Conservation (phyloP, 2,329 filamentous ascomycete genomes). For the Epichloe sp. region DNA sequence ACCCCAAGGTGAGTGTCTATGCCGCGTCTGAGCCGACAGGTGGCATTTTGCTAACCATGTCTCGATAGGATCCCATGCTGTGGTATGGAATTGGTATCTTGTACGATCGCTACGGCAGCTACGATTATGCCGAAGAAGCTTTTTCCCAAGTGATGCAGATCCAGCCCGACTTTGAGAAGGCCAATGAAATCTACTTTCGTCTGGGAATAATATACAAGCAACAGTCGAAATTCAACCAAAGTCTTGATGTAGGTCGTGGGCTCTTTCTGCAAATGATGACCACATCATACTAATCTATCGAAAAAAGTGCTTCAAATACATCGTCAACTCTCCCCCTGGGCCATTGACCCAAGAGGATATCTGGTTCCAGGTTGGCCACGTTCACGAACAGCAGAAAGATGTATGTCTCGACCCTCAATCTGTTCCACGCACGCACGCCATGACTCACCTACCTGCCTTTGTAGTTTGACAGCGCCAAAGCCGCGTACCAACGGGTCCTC, state of each 20-base stretch:
- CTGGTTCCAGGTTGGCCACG: constrained; percentile 98
- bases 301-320: constrained; percentile 91
- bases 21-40: neutral
- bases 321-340: constrained; percentile 86
- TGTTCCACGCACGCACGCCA: constrained; percentile 9
- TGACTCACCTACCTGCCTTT: constrained; percentile 23
- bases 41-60: neutral
- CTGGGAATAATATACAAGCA: constrained; percentile 99
- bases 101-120: constrained; percentile 89
- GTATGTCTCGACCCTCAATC: constrained; percentile 44
- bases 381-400: constrained; percentile 97
- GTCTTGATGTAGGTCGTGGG: constrained; percentile 61
- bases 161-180: constrained; percentile 95
- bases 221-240: constrained; percentile 84
- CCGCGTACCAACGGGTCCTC: constrained; percentile 82
- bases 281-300: neutral
- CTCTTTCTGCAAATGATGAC: neutral
- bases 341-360: constrained; percentile 96
- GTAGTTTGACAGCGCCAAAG: constrained; percentile 85
- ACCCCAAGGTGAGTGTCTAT: constrained; percentile 61
- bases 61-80: constrained; percentile 70
- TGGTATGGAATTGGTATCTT: constrained; percentile 99
- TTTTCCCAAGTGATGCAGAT: constrained; percentile 99
- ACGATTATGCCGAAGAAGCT: constrained; percentile 94
- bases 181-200: constrained; percentile 97